These are phyloP conservation scores for Passiflora organensis DNA, from an alignment of 345 rosid species.

Conservation along the genomic window DNA sequence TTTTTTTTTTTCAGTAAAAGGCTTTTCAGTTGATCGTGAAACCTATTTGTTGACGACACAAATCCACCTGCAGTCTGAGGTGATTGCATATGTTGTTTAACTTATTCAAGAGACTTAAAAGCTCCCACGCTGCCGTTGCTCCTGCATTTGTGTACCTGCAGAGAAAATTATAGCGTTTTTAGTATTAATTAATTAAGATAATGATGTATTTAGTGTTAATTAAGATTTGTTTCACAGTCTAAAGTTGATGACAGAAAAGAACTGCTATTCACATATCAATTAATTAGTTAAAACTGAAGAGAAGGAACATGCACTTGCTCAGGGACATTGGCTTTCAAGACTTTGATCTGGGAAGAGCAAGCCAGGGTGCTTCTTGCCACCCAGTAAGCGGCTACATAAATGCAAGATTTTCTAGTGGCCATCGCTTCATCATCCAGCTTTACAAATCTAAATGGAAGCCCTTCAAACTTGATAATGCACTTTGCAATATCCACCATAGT, in stretches of 20 bases:
- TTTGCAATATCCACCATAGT: constrained; percentile 50
- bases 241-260: no score
- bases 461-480: constrained; percentile 52
- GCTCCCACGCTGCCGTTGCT: constrained; percentile 55
- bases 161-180: background rate
- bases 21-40: constrained; percentile 6
- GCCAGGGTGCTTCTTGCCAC: constrained; percentile 50
- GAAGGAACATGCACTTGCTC: constrained; percentile 61
- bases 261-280: no score
- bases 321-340: constrained; percentile 36
- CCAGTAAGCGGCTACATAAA: constrained; percentile 60
- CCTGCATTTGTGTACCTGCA: constrained; percentile 36
- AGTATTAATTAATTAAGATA: no score
- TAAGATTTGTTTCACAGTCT: no score
- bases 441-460: constrained; percentile 36
- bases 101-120: constrained; percentile 46
- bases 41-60: constrained; percentile 57
- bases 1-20: background rate
- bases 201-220: no score
- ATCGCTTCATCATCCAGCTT: constrained; percentile 34
- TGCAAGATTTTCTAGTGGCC: constrained; percentile 35
- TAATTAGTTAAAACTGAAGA: constrained; percentile 22
- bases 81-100: constrained; percentile 34
- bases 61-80: constrained; percentile 52
- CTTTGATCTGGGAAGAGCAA: constrained; percentile 48